Base-by-base conservation (phyloP, 179 eudicot genomes). In the Camellia oleifera region DNA sequence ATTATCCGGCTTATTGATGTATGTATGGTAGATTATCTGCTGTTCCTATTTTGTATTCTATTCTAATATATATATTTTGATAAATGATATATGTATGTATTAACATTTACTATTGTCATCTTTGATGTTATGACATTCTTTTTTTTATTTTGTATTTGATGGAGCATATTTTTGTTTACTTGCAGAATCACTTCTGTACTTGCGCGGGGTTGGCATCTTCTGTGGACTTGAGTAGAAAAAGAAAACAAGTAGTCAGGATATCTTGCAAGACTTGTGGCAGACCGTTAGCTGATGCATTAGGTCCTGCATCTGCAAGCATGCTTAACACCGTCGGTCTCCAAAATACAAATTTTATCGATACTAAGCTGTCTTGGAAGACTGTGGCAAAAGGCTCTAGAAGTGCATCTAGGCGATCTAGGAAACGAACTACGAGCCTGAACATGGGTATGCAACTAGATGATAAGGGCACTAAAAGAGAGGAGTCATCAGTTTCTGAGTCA, bases 331-430 rank as follows among this genome's bases (percentile, higher is more conserved):
- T 74, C 63, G 85, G 83, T 66, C 65, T 82, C 10, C 89, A 86
- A 79, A 82, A 81, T 82, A 74, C 82, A 20, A 81, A 82, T n/a
- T 82, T 79, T 58, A 74, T 84, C 71, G 80, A 83, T 80, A 84
- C 87, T 56, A 84, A 76, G 45, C 74, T 90, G 80, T 82, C 87
- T 75, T 90, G 94, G 90, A 89, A 86, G 78, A 83, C 82, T 10
- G 87, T 83, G 63, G 83, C 77, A 62, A 87, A 87, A 81, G 91
- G 88, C 76, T 32, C 54, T 20, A 81, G 88, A 81, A 88, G 79
- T 81, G 81, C 85, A 57, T 73, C 79, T 63, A 82, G 90, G 78
- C 88, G 86, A 20, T 69, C 88, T 0, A 84, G 86, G 76, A 87
- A 80, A 79, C 71, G 78, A 48, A 60, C 56, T n/a, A 81, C 66